phyloP scores from a whole-genome alignment of 176 grass and related monocot species.

The Tuctoria greenei region DNA sequence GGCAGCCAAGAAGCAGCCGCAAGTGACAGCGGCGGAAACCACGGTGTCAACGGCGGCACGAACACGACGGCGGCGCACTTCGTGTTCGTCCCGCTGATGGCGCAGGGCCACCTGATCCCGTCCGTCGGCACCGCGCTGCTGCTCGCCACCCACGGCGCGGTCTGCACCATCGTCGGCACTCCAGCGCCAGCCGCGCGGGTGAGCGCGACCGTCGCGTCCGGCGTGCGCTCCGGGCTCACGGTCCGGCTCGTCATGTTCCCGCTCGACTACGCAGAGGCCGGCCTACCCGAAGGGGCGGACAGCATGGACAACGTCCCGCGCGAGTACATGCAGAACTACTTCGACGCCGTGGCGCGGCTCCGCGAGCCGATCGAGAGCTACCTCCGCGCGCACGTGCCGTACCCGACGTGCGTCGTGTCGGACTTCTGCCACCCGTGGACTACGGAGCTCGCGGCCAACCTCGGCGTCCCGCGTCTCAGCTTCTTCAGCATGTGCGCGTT shows the following conservation, averaged over 20 bases:
- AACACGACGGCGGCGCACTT: conserved; percentile 35
- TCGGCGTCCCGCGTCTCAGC: conserved; percentile 44
- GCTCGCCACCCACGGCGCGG: conserved; percentile 42
- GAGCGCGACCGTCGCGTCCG: conserved; percentile 9
- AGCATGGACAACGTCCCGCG: neutral
- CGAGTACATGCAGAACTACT: neutral
- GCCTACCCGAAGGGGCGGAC: conserved; percentile 27
- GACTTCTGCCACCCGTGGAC: conserved; percentile 65
- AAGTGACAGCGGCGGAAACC: too few relatives aligned
- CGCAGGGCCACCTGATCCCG: conserved; percentile 62
- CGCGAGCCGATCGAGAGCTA: conserved; percentile 23
- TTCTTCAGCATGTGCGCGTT: conserved; percentile 64
- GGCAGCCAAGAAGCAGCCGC: neutral
- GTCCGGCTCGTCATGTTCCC: conserved; percentile 30
- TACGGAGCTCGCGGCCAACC: conserved; percentile 35
- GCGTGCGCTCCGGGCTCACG: neutral
- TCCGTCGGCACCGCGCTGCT: conserved; percentile 47
- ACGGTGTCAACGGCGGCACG: neutral
- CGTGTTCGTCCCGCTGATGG: conserved; percentile 49
- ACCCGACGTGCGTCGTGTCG: conserved; percentile 55
- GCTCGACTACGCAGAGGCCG: conserved; percentile 22
- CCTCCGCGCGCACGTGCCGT: conserved; percentile 30
- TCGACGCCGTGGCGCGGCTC: conserved; percentile 23
- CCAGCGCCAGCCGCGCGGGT: conserved; percentile 1
- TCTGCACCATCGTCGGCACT: conserved; percentile 36